Conservation (phyloP, 371 early-diverging fungal genomes). For the Nosema muscidifuracis region DNA sequence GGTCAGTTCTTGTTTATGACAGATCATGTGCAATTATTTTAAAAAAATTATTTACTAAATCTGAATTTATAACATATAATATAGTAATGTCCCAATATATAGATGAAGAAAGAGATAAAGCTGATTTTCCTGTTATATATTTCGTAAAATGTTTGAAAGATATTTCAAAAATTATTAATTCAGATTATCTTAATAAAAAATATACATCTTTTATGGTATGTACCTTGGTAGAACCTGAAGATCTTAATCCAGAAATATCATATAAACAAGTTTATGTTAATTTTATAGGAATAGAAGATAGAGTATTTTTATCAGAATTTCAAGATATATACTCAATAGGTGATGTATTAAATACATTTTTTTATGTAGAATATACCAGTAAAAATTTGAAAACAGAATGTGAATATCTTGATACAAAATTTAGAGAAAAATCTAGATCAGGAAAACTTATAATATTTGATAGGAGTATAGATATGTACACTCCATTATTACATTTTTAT, state of each 20-base stretch:
- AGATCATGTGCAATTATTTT: constrained; percentile 55
- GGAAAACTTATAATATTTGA: constrained; percentile 56
- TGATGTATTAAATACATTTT: constrained; percentile 19
- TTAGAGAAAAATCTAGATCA: neutral
- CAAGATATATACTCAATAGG: constrained; percentile 8
- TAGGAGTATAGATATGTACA: constrained; percentile 55
- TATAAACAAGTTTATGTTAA: constrained; percentile 22
- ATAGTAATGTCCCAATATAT: constrained; percentile 53
- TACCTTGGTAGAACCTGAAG: neutral
- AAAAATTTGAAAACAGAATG: neutral
- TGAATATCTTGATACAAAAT: neutral
- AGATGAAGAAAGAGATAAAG: constrained; percentile 38
- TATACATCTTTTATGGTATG: constrained; percentile 48
- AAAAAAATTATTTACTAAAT: constrained; percentile 52
- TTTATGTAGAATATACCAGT: constrained; percentile 24
- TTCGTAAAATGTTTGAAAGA: constrained; percentile 45
- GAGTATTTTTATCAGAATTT: constrained; percentile 26
- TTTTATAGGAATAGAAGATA: constrained; percentile 36
- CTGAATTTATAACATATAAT: constrained; percentile 57
- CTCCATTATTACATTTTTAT: constrained; percentile 62
- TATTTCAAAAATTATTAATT: constrained; percentile 51
- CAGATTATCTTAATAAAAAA: constrained; percentile 47
- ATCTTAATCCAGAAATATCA: constrained; percentile 31
- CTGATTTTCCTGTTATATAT: constrained; percentile 61
- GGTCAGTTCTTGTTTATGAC: constrained; percentile 60